A percentile compares a stretch with the other conserved stretches of the same genome.
These are phyloP conservation scores for Cladobotryum mycophilum DNA, from an alignment of 2,329 filamentous ascomycete genomes.

Conservation along the genomic window DNA sequence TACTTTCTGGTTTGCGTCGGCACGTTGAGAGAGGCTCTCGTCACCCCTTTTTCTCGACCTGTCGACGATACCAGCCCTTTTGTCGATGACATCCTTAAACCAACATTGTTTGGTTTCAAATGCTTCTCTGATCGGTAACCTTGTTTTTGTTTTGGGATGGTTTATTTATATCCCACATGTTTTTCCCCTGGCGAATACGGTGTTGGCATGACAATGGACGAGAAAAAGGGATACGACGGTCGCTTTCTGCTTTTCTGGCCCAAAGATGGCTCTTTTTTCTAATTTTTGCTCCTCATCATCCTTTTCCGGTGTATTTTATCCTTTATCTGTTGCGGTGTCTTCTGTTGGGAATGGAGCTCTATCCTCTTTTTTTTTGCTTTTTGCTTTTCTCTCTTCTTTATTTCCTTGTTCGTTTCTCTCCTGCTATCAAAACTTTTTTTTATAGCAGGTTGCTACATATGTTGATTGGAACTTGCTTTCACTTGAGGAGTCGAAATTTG, in stretches of 20 bases:
- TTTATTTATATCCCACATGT: slow-evolving; percentile 1
- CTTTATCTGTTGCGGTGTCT: slow-evolving; percentile 7
- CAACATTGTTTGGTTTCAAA: too few species aligned
- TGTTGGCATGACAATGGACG: slow-evolving; percentile 11
- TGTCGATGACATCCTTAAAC: too few species aligned
- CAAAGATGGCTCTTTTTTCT: background rate
- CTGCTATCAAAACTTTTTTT: too few species aligned
- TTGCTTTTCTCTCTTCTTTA: too few species aligned
- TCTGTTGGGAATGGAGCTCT: background rate
- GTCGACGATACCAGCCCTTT: too few species aligned
- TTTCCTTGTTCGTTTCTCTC: background rate
- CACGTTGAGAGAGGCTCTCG: too few species aligned
- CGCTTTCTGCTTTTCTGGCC: slow-evolving; percentile 1
- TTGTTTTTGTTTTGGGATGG: slow-evolving; percentile 6
- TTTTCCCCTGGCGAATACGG: slow-evolving; percentile 9
- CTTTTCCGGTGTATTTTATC: slow-evolving; percentile 18
- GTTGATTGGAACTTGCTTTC: background rate
- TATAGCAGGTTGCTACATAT: background rate
- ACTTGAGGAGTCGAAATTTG: too few species aligned
- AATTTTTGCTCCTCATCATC: slow-evolving; percentile 4
- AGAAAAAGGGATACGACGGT: slow-evolving; percentile 9
- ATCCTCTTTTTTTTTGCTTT: background rate
- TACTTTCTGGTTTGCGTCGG: too few species aligned
- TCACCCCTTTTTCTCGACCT: too few species aligned
- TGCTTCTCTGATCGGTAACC: background rate